Evolutionary conservation across 192 early-diverging fungal genomes (phyloP).

Genomic region (Podila clonocystis): DNA sequence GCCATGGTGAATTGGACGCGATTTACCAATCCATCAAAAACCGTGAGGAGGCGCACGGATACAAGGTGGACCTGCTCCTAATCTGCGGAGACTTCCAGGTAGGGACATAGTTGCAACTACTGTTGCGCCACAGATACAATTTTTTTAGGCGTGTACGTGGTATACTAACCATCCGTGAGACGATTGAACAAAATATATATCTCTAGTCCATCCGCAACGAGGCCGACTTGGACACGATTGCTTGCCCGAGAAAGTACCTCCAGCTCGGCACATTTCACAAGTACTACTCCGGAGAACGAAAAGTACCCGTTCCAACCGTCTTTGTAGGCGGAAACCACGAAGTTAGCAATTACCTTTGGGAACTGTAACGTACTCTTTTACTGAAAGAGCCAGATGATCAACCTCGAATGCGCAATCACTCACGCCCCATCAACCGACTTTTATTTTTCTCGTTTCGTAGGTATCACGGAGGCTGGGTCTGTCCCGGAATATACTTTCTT

Average conservation of each 20-base stretch:
- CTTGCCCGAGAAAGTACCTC: slow-evolving; percentile 89
- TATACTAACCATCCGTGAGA: no score
- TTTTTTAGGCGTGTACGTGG: no score
- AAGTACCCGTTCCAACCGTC: slow-evolving; percentile 87
- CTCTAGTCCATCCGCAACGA: slow-evolving; percentile 77
- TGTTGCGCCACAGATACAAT: no score
- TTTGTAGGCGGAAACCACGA: slow-evolving; percentile 99
- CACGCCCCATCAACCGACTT: no score
- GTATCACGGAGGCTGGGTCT: slow-evolving; percentile 95
- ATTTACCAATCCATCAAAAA: slow-evolving; percentile 82
- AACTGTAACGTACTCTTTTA: slow-evolving; percentile 73
- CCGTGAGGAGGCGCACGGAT: slow-evolving; percentile 66
- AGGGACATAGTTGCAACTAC: neutral
- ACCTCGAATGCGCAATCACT: no score
- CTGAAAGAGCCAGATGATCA: no score
- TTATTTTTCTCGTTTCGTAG: slow-evolving; percentile 42
- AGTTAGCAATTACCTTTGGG: slow-evolving; percentile 92
- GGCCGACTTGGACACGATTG: slow-evolving; percentile 82
- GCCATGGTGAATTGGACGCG: slow-evolving; percentile 92
- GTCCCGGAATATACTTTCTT: slow-evolving; percentile 92
- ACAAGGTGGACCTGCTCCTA: slow-evolving; percentile 88
- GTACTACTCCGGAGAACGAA: slow-evolving; percentile 88
- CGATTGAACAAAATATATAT: neutral
- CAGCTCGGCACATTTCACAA: slow-evolving; percentile 88
- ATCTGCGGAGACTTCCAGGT: slow-evolving; percentile 99